A percentile compares a stretch with the other conserved stretches of the same genome.
phyloP scores from a whole-genome alignment of 2,329 filamentous ascomycete genomes.

The Phoma sp. region DNA sequence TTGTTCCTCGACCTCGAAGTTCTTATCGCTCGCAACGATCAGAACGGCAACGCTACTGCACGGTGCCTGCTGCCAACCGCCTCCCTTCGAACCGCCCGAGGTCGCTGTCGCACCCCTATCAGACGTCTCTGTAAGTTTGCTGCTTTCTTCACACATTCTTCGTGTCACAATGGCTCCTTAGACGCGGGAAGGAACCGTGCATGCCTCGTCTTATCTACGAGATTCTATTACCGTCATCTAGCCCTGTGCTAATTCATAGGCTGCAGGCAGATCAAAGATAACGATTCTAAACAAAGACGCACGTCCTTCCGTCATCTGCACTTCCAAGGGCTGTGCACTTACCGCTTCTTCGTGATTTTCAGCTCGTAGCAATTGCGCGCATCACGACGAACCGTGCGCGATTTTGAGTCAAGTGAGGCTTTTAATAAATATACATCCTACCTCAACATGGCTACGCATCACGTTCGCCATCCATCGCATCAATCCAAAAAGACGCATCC shows the following conservation, averaged over 20 bases:
- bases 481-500: constrained; percentile 46
- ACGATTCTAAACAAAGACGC: constrained; percentile 46
- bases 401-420: constrained; percentile 35
- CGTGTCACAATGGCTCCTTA: constrained; percentile 18
- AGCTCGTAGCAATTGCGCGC: constrained; percentile 34
- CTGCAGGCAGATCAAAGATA: constrained; percentile 42
- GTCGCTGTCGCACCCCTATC: constrained; percentile 32
- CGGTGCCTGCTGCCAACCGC: constrained; percentile 13
- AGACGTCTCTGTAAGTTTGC: constrained; percentile 33
- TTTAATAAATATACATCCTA: constrained; percentile 46
- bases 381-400: constrained; percentile 42
- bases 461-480: constrained; percentile 44
- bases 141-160: constrained; percentile 21
- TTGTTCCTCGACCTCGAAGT: constrained; percentile 20
- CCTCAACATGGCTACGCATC: constrained; percentile 44
- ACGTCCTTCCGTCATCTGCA: constrained; percentile 44
- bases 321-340: constrained; percentile 43
- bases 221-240: constrained; percentile 25
- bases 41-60: constrained; percentile 20
- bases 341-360: constrained; percentile 45
- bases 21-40: constrained; percentile 37
- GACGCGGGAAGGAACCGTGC: constrained; percentile 15
- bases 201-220: constrained; percentile 18
- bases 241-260: constrained; percentile 46
- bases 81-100: constrained; percentile 25